Base-by-base conservation (phyloP, 1,139 yeast species). In the Taphrina communis region DNA sequence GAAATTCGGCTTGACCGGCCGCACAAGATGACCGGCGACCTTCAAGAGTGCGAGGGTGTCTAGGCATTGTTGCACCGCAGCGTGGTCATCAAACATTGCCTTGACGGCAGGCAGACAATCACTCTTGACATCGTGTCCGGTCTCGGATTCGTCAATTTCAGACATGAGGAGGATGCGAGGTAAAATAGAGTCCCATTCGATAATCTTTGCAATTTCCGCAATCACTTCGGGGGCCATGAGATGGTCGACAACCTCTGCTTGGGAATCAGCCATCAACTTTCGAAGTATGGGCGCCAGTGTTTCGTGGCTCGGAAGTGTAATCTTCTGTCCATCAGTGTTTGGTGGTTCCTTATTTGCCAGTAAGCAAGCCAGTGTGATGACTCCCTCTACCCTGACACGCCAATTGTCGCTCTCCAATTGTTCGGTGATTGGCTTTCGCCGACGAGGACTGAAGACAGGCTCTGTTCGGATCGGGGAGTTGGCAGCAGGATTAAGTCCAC, bases 181-280 rank as follows among this genome's bases (percentile, higher is more conserved):
- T 35, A 69, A 46, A n/a, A 70, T 62, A 14, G 70, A 36, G 11
- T 70, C 70, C 56, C 63, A 44, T 11, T 70, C 68, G 7, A 70
- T 46, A n/a, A 62, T 48, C 51, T 61, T 62, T 31, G 65, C 68
- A 17, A 70, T 44, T 35, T 66, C 68, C 6, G 65, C 68, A 39
- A 70, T 53, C 17, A 70, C 72, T 19, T 70, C 71, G 14, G 71
- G 71, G 8, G 71, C 71, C 66, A 69, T 56, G 31, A 69, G 39
- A 50, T 69, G 71, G 31, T 68, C 70, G 19, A 68, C 68, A 14
- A 69, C 71, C 19, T 68, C 71, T 11, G 71, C 67, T 21, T 69
- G 63, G 6, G 72, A 61, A 50, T 69, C 71, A 6, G 68, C 63
- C 65, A 69, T 41, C 11, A 69, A 50, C 53, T 61, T 68, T 11